Evolutionary conservation across 352 stramenopile species (phyloP).

Genomic region (Phytopythium delawarense): DNA sequence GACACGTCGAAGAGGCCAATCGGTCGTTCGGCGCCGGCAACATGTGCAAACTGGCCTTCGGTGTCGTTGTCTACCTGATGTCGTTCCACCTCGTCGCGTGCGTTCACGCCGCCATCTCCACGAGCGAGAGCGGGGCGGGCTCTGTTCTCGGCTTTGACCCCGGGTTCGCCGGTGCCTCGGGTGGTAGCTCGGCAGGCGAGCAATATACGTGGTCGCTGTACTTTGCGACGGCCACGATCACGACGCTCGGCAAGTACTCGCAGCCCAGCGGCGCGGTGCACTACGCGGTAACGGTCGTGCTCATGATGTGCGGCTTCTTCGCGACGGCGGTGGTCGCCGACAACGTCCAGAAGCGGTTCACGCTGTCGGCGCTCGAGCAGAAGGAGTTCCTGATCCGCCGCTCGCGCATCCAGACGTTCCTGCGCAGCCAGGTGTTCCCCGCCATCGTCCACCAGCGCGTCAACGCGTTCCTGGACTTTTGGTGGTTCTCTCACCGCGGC

Average conservation of each 20-base stretch:
- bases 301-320: constrained; percentile 49
- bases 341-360: constrained; percentile 43
- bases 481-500: constrained; percentile 58
- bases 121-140: neutral
- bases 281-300: constrained; percentile 25
- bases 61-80: constrained; percentile 13
- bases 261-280: constrained; percentile 28
- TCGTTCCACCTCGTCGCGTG: constrained; percentile 29
- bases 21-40: constrained; percentile 14
- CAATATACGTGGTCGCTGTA: constrained; percentile 43
- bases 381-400: constrained; percentile 56
- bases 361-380: constrained; percentile 44
- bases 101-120: constrained; percentile 9
- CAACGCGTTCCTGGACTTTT: constrained; percentile 64
- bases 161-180: neutral
- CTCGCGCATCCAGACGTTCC: constrained; percentile 47
- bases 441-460: constrained; percentile 42
- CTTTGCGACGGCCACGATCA: constrained; percentile 41
- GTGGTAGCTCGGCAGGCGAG: neutral
- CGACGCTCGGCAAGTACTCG: constrained; percentile 34
- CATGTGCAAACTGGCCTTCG: constrained; percentile 8
- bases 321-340: constrained; percentile 32
- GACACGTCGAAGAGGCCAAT: constrained; percentile 35
- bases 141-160: constrained; percentile 1
- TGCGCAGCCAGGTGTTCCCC: constrained; percentile 39